Percentiles rank a stretch among this genome's conserved stretches.
Conservation (phyloP, 2,329 filamentous ascomycete species). For the Leptosphaerulina australis region DNA sequence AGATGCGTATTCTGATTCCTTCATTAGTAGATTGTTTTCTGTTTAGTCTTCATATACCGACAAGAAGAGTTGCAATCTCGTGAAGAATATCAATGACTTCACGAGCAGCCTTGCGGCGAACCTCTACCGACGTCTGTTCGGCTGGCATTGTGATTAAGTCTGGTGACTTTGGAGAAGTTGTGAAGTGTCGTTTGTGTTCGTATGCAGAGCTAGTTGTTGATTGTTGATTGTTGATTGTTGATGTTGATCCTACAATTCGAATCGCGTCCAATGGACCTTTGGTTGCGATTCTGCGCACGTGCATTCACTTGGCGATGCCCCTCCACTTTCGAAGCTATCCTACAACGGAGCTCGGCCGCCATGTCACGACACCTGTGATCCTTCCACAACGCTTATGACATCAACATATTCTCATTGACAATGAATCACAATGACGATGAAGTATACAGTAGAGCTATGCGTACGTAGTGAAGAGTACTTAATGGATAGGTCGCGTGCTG, state of each 20-base stretch:
- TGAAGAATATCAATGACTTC: constrained; percentile 81
- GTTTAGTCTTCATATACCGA: constrained; percentile 52
- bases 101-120: constrained; percentile 76
- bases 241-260: background rate
- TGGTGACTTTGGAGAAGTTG: background rate
- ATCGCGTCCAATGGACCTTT: background rate
- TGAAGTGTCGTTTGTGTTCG: background rate
- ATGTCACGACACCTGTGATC: constrained; percentile 4
- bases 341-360: background rate
- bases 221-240: constrained; percentile 2
- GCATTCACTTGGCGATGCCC: constrained; percentile 14
- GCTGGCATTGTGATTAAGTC: constrained; percentile 21
- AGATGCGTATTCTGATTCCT: constrained; percentile 88
- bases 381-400: constrained; percentile 1
- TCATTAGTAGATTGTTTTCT: background rate
- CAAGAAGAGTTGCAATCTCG: constrained; percentile 87
- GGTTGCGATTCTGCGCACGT: constrained; percentile 8
- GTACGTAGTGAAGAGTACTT: constrained; percentile 8
- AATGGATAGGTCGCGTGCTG: constrained; percentile 9
- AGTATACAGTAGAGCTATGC: background rate
- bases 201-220: background rate
- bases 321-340: background rate
- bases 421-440: background rate
- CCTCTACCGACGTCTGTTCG: constrained; percentile 40
- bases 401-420: background rate